phyloP scores from a whole-genome alignment of 768 basidiomycete species.

The Paxillus rubicundulus region DNA sequence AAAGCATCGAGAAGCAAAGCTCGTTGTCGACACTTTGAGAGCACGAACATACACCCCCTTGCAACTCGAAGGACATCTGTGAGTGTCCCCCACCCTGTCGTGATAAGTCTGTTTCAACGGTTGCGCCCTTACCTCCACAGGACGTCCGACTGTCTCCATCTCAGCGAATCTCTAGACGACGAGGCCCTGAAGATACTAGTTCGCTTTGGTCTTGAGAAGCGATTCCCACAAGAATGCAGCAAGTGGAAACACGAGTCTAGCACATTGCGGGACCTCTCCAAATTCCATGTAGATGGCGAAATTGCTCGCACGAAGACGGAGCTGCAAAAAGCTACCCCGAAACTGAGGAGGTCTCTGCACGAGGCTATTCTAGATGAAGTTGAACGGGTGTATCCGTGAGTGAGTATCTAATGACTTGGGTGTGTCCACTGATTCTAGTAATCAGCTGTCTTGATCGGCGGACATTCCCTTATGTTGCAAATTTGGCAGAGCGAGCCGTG shows the following conservation, averaged over 20 bases:
- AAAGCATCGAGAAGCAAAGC: conserved; percentile 16
- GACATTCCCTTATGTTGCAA: conserved; percentile 4
- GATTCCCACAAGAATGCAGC: conserved; percentile 21
- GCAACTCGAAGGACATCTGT: conserved; percentile 22
- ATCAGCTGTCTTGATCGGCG: conserved; percentile 16
- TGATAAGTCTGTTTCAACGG: background rate
- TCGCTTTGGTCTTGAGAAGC: conserved; percentile 25
- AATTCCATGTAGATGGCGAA: background rate
- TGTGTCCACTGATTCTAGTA: background rate
- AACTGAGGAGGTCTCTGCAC: conserved; percentile 18
- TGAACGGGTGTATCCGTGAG: conserved; percentile 25
- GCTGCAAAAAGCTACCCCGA: conserved; percentile 3
- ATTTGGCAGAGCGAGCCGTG: background rate
- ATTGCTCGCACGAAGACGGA: background rate
- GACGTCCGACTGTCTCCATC: conserved; percentile 16
- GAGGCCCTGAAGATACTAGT: conserved; percentile 28
- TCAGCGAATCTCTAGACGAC: conserved; percentile 24
- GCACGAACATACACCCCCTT: background rate
- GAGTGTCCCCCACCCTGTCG: background rate
- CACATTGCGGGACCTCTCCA: background rate
- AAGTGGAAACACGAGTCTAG: conserved; percentile 20
- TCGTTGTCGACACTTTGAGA: background rate
- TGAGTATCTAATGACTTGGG: background rate
- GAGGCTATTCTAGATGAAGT: conserved; percentile 25
- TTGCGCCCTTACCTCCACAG: conserved; percentile 10